Conservation (phyloP, 2,329 filamentous ascomycete species). For the Cercospora brassicicola region DNA sequence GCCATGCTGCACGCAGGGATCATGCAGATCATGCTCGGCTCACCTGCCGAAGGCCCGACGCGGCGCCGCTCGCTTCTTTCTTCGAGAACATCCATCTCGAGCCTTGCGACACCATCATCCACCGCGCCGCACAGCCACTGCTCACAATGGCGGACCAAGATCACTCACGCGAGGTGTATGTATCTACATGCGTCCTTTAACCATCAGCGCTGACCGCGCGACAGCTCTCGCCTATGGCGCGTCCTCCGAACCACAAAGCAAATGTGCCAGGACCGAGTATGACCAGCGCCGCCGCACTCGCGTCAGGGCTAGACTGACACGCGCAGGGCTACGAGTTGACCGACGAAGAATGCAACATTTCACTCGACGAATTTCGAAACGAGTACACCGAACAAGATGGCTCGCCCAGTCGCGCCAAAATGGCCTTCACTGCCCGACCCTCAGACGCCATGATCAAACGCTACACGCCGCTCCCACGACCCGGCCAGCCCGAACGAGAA, state of each 20-base stretch:
- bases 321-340: conserved; percentile 85
- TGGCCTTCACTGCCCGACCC: conserved; percentile 86
- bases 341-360: conserved; percentile 83
- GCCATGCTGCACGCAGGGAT: background rate
- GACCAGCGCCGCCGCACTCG: conserved; percentile 9
- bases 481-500: conserved; percentile 57
- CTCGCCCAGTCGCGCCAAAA: conserved; percentile 73
- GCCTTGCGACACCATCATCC: background rate
- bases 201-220: conserved; percentile 1
- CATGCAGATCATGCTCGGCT: background rate
- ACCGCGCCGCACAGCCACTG: background rate
- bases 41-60: conserved; percentile 4
- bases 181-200: too few species aligned
- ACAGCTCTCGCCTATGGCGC: conserved; percentile 74
- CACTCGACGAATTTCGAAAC: conserved; percentile 74
- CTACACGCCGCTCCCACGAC: conserved; percentile 70
- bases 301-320: conserved; percentile 16
- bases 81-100: conserved; percentile 6
- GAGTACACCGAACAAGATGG: conserved; percentile 73
- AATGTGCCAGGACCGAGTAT: conserved; percentile 87
- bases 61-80: background rate
- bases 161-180: conserved; percentile 31
- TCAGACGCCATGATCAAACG: conserved; percentile 80
- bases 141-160: conserved; percentile 32
- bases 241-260: conserved; percentile 91